Conservation (phyloP, 495 filamentous ascomycete genomes). For the Penicillium arizonense region DNA sequence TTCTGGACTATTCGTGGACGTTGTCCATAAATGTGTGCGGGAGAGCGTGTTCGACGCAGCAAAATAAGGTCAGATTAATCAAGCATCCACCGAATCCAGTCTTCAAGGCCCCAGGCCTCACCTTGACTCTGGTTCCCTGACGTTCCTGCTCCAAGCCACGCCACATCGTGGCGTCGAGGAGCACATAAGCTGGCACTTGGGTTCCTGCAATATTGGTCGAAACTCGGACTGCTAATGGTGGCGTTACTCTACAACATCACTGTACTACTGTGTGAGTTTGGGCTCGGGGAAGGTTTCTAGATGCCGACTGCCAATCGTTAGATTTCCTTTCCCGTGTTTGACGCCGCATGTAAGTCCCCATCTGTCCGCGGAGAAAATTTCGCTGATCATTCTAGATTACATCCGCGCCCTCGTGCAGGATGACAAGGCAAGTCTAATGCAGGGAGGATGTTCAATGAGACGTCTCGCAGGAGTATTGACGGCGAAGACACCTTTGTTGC, state of each 20-base stretch:
- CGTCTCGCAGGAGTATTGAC: constrained; percentile 34
- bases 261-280: constrained; percentile 70
- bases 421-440: constrained; percentile 42
- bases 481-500: constrained; percentile 84
- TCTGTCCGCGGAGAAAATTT: constrained; percentile 62
- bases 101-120: constrained; percentile 82
- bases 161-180: constrained; percentile 80
- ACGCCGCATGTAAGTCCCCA: constrained; percentile 72
- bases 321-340: constrained; percentile 88
- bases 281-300: constrained; percentile 29
- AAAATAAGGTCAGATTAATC: constrained; percentile 92
- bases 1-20: too few species aligned
- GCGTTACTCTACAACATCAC: constrained; percentile 85
- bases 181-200: constrained; percentile 80
- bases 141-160: constrained; percentile 85
- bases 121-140: constrained; percentile 86
- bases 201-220: constrained; percentile 74
- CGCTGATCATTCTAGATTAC: constrained; percentile 67
- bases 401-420: constrained; percentile 49
- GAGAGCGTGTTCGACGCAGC: constrained; percentile 44
- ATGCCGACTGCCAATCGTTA: constrained; percentile 17
- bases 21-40: too few species aligned
- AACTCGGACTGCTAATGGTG: constrained; percentile 90
- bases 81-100: constrained; percentile 60
- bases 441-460: constrained; percentile 40